phyloP scores from a whole-genome alignment of 2,329 filamentous ascomycete species.

The Orbilia blumenaviensis region DNA sequence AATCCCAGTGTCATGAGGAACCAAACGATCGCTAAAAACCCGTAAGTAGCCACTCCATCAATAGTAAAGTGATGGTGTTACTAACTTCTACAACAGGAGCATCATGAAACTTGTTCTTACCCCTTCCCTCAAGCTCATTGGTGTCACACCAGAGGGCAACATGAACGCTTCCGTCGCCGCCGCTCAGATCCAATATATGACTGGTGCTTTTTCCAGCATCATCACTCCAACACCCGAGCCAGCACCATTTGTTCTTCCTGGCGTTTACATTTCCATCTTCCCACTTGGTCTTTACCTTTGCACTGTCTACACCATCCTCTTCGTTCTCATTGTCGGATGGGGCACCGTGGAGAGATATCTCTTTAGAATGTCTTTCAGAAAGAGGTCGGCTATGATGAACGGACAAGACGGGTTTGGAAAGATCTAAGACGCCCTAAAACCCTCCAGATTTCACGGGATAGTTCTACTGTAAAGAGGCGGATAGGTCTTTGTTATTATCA shows the following conservation, averaged over 20 bases:
- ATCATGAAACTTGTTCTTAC: constrained; percentile 64
- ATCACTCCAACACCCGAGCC: constrained; percentile 62
- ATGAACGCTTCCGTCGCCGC: constrained; percentile 73
- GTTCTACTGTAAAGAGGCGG: constrained; percentile 26
- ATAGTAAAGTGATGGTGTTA: neutral
- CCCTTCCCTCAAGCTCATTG: constrained; percentile 74
- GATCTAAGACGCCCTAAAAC: constrained; percentile 50
- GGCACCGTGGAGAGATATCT: constrained; percentile 74
- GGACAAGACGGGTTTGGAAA: constrained; percentile 33
- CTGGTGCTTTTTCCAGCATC: constrained; percentile 73
- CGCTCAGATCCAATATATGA: constrained; percentile 76
- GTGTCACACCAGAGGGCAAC: constrained; percentile 65
- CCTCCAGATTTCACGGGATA: constrained; percentile 48
- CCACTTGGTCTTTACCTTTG: constrained; percentile 76
- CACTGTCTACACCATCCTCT: constrained; percentile 69
- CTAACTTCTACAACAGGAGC: constrained; percentile 6
- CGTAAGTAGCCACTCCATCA: constrained; percentile 24
- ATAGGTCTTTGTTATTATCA: too few species aligned
- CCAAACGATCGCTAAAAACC: constrained; percentile 32
- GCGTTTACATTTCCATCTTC: constrained; percentile 73
- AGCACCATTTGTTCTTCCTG: constrained; percentile 73
- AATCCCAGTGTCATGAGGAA: constrained; percentile 67
- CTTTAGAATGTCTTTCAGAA: constrained; percentile 72
- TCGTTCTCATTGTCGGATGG: constrained; percentile 68
- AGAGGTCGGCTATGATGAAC: constrained; percentile 61